These are phyloP conservation scores for Elsinoe perseae DNA, from an alignment of 2,329 filamentous ascomycete genomes.

Conservation along the genomic window DNA sequence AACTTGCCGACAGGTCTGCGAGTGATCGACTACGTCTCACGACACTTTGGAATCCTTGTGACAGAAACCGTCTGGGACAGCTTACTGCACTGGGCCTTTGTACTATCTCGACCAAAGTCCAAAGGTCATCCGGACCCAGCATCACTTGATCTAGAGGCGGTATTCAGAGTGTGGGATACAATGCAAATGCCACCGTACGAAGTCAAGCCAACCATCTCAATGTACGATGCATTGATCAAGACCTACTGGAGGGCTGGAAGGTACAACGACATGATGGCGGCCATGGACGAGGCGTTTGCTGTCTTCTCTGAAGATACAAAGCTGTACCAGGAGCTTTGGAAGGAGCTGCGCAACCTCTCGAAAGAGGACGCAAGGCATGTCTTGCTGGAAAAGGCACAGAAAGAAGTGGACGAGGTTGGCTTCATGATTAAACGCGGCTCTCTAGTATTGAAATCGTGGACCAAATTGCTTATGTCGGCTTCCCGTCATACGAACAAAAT, in stretches of 20 bases:
- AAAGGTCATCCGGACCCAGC: slow-evolving; percentile 26
- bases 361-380: background rate
- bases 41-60: slow-evolving; percentile 52
- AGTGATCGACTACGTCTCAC: slow-evolving; percentile 56
- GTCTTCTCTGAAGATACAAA: slow-evolving; percentile 16
- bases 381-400: slow-evolving; percentile 7
- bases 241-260: slow-evolving; percentile 20
- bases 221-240: slow-evolving; percentile 40
- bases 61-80: slow-evolving; percentile 54
- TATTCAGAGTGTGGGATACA: slow-evolving; percentile 49
- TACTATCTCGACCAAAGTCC: slow-evolving; percentile 41
- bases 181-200: slow-evolving; percentile 55
- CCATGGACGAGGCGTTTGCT: slow-evolving; percentile 23
- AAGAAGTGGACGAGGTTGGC: slow-evolving; percentile 2
- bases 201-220: slow-evolving; percentile 49
- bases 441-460: slow-evolving; percentile 23
- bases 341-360: background rate
- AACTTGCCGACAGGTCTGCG: slow-evolving; percentile 52
- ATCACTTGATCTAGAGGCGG: slow-evolving; percentile 36
- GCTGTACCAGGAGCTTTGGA: background rate
- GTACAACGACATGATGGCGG: slow-evolving; percentile 20
- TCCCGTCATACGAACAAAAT: slow-evolving; percentile 9
- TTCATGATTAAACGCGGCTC: slow-evolving; percentile 6
- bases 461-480: slow-evolving; percentile 22
- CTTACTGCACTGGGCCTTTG: slow-evolving; percentile 59